Evolutionary conservation across 208 protist species (phyloP).

Genomic region (Sergeia podlipaevii): DNA sequence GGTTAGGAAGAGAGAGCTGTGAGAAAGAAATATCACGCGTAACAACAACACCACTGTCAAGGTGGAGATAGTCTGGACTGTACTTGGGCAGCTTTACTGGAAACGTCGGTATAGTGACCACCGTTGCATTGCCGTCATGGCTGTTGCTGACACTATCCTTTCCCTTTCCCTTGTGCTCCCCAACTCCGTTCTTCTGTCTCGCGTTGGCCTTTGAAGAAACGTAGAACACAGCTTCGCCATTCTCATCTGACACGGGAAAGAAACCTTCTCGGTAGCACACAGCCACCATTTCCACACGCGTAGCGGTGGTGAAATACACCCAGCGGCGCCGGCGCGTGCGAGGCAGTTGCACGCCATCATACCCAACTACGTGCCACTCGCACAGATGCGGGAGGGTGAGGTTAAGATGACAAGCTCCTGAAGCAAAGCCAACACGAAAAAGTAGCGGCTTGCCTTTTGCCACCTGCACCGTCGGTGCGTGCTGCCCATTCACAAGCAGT

Average conservation of each 20-base stretch:
- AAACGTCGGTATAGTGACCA: constrained; percentile 31
- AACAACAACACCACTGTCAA: constrained; percentile 4
- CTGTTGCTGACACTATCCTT: too few species aligned
- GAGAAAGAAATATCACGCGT: constrained; percentile 69
- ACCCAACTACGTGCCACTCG: constrained; percentile 46
- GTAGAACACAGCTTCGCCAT: constrained; percentile 48
- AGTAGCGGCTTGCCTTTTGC: constrained; percentile 29
- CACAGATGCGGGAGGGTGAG: constrained; percentile 58
- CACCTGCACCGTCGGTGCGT: constrained; percentile 56
- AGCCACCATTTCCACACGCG: constrained; percentile 42
- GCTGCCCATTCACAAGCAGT: constrained; percentile 87
- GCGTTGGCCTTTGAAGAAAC: constrained; percentile 16
- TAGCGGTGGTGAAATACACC: constrained; percentile 83
- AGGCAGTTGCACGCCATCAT: constrained; percentile 68
- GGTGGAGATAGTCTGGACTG: constrained; percentile 43
- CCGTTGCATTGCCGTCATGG: too few species aligned
- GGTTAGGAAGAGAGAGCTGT: constrained; percentile 30
- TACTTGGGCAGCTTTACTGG: constrained; percentile 36
- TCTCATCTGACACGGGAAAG: constrained; percentile 37
- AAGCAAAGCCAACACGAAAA: constrained; percentile 66
- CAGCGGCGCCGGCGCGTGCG: constrained; percentile 33
- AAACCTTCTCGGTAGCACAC: constrained; percentile 40
- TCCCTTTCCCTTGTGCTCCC: too few species aligned
- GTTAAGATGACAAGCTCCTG: constrained; percentile 76
- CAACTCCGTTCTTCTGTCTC: constrained; percentile 1